phyloP scores from a whole-genome alignment of 306 rosid species.

The Dryas drummondii region DNA sequence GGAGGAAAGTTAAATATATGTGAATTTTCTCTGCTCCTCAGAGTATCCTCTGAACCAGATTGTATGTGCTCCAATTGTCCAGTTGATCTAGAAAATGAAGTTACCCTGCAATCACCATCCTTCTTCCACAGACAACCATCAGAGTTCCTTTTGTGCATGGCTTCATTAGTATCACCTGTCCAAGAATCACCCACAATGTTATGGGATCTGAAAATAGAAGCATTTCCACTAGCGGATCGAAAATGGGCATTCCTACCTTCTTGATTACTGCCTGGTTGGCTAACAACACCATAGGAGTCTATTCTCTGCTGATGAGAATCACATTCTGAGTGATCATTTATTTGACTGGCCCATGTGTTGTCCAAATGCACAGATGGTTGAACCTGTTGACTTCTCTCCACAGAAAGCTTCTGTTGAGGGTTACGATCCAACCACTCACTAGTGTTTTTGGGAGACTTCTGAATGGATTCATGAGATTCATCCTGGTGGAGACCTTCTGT shows the following conservation, averaged over 20 bases:
- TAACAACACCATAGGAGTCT: constrained; percentile 23
- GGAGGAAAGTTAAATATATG: constrained; percentile 23
- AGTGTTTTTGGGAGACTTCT: constrained; percentile 31
- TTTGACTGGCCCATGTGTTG: constrained; percentile 35
- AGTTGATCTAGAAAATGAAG: constrained; percentile 31
- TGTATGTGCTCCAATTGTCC: constrained; percentile 31
- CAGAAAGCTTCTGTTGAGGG: constrained; percentile 28
- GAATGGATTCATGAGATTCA: constrained; percentile 42
- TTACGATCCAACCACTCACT: constrained; percentile 38
- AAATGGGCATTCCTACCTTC: constrained; percentile 38
- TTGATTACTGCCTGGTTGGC: constrained; percentile 30
- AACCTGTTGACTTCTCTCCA: constrained; percentile 29
- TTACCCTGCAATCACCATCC: constrained; percentile 27
- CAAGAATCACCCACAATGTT: constrained; percentile 27
- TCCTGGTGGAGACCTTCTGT: constrained; percentile 35
- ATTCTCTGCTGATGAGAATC: constrained; percentile 34
- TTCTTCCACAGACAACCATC: constrained; percentile 31
- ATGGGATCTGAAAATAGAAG: constrained; percentile 2
- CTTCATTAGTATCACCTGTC: constrained; percentile 40
- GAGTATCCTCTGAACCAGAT: constrained; percentile 10
- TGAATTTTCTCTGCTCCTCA: constrained; percentile 26
- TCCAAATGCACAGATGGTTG: constrained; percentile 34
- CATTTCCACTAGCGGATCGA: constrained; percentile 8
- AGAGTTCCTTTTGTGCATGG: constrained; percentile 30
- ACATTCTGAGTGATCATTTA: constrained; percentile 33